Evolutionary conservation across 805 yeast genomes (phyloP).

Genomic region (Hanseniaspora valbyensis): DNA sequence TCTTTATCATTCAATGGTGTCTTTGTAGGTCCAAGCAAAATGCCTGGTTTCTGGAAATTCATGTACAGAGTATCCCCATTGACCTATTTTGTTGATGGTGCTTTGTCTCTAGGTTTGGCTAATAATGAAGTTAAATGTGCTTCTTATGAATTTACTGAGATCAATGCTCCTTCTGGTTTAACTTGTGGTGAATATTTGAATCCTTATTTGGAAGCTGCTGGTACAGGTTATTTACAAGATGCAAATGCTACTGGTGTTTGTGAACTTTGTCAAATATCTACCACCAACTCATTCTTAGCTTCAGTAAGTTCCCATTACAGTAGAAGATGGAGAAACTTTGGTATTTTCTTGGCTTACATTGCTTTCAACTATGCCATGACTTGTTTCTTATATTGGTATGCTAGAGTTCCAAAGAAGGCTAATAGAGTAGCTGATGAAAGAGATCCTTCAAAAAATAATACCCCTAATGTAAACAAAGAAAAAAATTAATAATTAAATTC

Average conservation of each 20-base stretch:
- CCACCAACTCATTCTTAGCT: conserved; percentile 49
- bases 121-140: conserved; percentile 40
- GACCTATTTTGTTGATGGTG: conserved; percentile 51
- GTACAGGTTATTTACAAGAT: conserved; percentile 41
- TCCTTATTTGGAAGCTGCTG: conserved; percentile 27
- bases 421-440: conserved; percentile 13
- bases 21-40: conserved; percentile 41
- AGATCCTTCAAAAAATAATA: no score
- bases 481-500: background rate
- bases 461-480: no score
- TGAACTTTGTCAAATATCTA: conserved; percentile 42
- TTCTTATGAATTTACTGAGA: conserved; percentile 35
- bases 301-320: conserved; percentile 32
- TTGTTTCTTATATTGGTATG: conserved; percentile 45
- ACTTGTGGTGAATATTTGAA: conserved; percentile 49
- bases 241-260: conserved; percentile 42
- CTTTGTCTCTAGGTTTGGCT: conserved; percentile 47
- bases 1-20: conserved; percentile 71
- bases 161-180: conserved; percentile 43
- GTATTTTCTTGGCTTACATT: conserved; percentile 44
- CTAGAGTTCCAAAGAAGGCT: conserved; percentile 57
- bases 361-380: conserved; percentile 36
- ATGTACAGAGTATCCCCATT: conserved; percentile 67
- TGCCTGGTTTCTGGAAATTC: conserved; percentile 73
- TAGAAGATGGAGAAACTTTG: conserved; percentile 50